Base-by-base conservation (phyloP, 805 yeast genomes). In the Starmera amethionina region DNA sequence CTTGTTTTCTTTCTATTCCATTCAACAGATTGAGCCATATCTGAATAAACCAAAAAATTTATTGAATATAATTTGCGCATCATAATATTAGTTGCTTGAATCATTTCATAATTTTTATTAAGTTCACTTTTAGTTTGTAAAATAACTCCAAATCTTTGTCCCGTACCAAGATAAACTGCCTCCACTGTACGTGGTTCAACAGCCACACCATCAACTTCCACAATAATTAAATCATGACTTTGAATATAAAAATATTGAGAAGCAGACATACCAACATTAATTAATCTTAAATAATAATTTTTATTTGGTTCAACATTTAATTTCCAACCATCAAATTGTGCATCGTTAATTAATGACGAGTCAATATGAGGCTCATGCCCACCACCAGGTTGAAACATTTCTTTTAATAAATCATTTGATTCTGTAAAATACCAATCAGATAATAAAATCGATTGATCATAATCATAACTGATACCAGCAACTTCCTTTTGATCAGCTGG, bases 91-190 rank as follows among this genome's bases (percentile, higher is more conserved):
- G 80, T 58, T 4, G 70, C 65, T 41, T 73, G 75, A 47, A 80
- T 70, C 40, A 80, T 60, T 41, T 51, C 68, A 56, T 47, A 77
- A 62, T 47, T 73, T 69, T 18, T 44, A 44, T 27, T 52, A 46
- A 67, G 61, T 8, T 75, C 66, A 59, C 35, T 61, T 55, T 50
- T 58, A 46, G 86, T 70, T 30, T 63, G 69, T 19, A 85, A 51
- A 38, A 83, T 56, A 1, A 82, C 77, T 10, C 85, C 72, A 53
- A 77, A 76, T 49, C 96, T 66, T 62, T 87, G 95, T 3, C 90
- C 95, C 6, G 81, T 87, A 0, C 88, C 75, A 28, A 77, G 42
- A 42, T 68, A 65, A n/a, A 77, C 42, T 31, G 75, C 64, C 14
- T 66, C 69, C 2, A 73, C 68, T 31, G 60, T 63, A 42, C 58